Evolutionary conservation across 176 grass and related monocot genomes (phyloP), one percentile per base, ranked within the genome.

Genomic region (Rhynchospora pubera): DNA sequence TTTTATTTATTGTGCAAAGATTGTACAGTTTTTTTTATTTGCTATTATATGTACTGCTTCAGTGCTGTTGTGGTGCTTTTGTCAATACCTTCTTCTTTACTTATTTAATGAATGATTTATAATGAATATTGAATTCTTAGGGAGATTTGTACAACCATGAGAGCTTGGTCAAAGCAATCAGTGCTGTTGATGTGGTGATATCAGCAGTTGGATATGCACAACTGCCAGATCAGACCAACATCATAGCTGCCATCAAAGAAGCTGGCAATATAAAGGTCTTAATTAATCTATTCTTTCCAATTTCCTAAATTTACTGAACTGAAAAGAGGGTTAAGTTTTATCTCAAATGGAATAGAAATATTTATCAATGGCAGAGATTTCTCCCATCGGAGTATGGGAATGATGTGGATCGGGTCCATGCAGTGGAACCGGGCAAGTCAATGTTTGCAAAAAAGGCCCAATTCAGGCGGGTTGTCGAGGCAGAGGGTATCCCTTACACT

Each of bases 111-210:
- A 75, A 11, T 53, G 71, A 11, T 52, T 28, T 53, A 39, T 5
- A 39, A 39, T 53, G 28, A 75, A 30, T 53, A 11, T 22, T 53
- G 5, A 55, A 28, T 28, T 30, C 11, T 65, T 78, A 94, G 92
- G 92, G 92, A 26, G 92, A 91, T 94, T 56, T 94, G 82, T 86
- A 90, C 56, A 79, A 91, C 59, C 86, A 85, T 63, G 84, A 88
- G 58, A 90, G 92, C 78, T 68, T 90, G 65, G 71, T 94, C 76
- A 58, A 76, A 5, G 81, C 90, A 57, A 86, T 91, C 19, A 79
- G 84, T 64, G 84, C 77, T 7, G 71, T 79, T 30, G 90, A 94
- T 58, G 87, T 94, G 55, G 90, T 94, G 18, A 86, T 94, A 71
- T 94, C 92, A 2, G 86, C 85, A 0, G 80, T 94, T 14, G 87